Evolutionary conservation across 2,329 filamentous ascomycete genomes (phyloP), one percentile per base, ranked within the genome.

Genomic region (Knoxdaviesia proteae): DNA sequence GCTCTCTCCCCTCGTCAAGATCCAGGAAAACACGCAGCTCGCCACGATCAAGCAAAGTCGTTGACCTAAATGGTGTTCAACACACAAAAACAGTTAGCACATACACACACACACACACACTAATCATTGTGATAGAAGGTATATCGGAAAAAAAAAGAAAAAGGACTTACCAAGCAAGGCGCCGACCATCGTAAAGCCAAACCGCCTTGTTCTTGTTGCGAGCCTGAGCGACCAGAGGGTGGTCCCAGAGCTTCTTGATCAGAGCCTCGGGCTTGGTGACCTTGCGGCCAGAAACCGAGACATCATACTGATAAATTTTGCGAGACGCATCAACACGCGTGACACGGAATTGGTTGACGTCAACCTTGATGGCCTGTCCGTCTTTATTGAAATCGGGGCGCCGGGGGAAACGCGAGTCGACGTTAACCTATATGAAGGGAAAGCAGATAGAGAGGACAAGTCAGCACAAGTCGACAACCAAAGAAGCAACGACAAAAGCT

Each of bases 301-400:
- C 82, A 61, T 94, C 84, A 51, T 88, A 96, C 54, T 94, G 87
- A 47, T 77, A 77, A 29, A 94, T 71, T 0, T 72, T 69, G 8
- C 64, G 68, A 2, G 57, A 65, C 0, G 75, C 75, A 44, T 61
- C 53, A 36, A 77, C 73, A 7, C 63, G 59, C 0, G 56, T 59
- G 43, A 94, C 77, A 0, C 75, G 68, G 58, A 78, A 93, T 7
- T 84, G 76, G 55, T 96, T 96, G 35, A 93, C 60, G 0, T 65
- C 57, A 1, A 84, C 50, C 0, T 58, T 53, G 20, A 76, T 65
- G 0, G 62, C 54, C 47, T 68, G 71, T 2, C 77, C 78, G 6
- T 64, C 61, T 0, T 58, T 68, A 47, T 77, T 80, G 55, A 70
- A 74, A 0, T 61, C 65, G 0, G 69, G 70, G 2, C 76, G 73